Base-by-base conservation (phyloP, 1,284 basidiomycete species). In the Rhizopogon hawkerae region DNA sequence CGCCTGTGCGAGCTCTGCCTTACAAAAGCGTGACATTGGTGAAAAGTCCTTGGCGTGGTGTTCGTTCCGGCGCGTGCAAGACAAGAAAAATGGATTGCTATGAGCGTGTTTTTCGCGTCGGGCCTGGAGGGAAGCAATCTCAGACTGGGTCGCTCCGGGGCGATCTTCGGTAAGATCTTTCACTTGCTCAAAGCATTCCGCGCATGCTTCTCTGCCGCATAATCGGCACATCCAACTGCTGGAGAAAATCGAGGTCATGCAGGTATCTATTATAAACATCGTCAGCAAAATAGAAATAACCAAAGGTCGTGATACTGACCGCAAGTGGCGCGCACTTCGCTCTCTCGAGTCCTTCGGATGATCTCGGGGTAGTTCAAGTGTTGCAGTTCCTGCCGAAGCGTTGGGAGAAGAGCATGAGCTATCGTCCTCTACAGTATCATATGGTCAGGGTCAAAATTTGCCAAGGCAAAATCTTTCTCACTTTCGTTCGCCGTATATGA, bases 151-250 rank as follows among this genome's bases (percentile, higher is more conserved):
- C 6, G 77, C 74, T 23, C 69, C 73, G 2, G 71, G 65, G 36
- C 70, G 69, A 48, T 79, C 75, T 38, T 74, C 69, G 2, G 82
- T 81, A 24, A 87, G 68, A 14, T 83, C 79, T 53, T 70, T 70
- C 50, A 96, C 79, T 55, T 80, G 82, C 23, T 76, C 71, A 60
- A 81, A 89, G 63, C 94, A 97, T 48, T 89, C 84, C 0, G 82
- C 74, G 61, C 93, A 97, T 13, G 88, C 83, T 66, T 96, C 94
- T 11, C 90, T 81, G 1, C 92, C 93, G 64, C 93, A 97, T n/a
- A 78, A 63, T 7, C 81, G 75, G 65, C 93, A 97, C 76, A 93
- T 87, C 81, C 85, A 96, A 51, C 82, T 89, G 50, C 83, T 84
- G 5, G 85, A 85, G 65, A 96, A 95, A 52, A 97, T 82, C 11